Evolutionary conservation across 768 basidiomycete species (phyloP).

Genomic region (Sistotremastrum suecicum): DNA sequence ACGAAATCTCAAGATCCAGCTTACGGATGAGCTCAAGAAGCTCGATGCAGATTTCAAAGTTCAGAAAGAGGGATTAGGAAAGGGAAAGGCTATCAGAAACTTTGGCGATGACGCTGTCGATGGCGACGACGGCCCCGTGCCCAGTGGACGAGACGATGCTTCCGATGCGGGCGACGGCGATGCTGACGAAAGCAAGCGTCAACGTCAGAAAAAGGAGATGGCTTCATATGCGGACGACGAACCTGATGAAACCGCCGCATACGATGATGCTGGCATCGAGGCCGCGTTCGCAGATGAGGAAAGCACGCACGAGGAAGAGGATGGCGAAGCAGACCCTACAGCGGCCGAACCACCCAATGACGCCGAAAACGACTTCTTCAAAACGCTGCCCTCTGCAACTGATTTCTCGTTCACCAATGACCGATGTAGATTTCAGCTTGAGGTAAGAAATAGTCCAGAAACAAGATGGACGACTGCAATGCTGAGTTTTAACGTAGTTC

Average conservation of each 20-base stretch:
- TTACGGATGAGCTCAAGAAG: constrained; percentile 74
- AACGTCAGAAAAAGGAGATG: constrained; percentile 57
- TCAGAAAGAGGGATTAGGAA: constrained; percentile 72
- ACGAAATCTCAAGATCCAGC: constrained; percentile 69
- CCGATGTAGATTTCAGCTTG: constrained; percentile 66
- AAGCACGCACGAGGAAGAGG: constrained; percentile 24
- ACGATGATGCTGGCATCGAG: constrained; percentile 46
- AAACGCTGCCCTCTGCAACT: constrained; percentile 48
- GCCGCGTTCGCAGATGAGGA: constrained; percentile 37
- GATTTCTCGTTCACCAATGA: constrained; percentile 56
- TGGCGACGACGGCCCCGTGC: constrained; percentile 35
- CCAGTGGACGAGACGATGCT: constrained; percentile 39
- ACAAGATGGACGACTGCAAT: neutral
- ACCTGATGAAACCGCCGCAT: constrained; percentile 35
- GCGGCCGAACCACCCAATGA: constrained; percentile 15
- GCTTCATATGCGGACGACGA: constrained; percentile 67
- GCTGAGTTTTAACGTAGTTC: constrained; percentile 40
- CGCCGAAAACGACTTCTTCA: constrained; percentile 39
- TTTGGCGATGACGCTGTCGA: constrained; percentile 40
- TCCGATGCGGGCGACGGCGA: constrained; percentile 77
- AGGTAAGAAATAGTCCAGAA: constrained; percentile 36
- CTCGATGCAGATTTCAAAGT: constrained; percentile 64
- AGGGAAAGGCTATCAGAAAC: constrained; percentile 45
- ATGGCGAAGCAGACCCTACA: constrained; percentile 18
- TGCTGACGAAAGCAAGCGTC: constrained; percentile 63